Evolutionary conservation across 129 eudicot genomes (phyloP), one percentile per base, ranked within the genome.

Genomic region (Helianthus annuus): DNA sequence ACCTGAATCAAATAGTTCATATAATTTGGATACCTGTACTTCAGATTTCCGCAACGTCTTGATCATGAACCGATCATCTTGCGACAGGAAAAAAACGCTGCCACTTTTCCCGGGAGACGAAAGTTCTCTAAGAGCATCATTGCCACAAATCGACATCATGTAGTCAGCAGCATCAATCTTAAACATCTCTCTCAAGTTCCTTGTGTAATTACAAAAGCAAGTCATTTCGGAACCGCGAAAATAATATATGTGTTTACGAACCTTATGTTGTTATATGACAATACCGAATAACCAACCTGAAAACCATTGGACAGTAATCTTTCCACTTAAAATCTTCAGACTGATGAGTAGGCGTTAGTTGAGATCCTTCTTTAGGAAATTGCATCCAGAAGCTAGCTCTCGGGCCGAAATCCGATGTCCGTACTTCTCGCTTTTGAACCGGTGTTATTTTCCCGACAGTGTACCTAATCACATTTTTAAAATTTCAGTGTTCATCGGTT

Each of bases 31-130:
- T 64, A 94, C 99, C 97, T 94, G 90, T 44, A 94, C 96, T 86
- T 94, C 99, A 49, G 99, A 88, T 75, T 81, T 88, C 45, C 97
- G 74, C 60, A 94, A 74, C 51, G 99, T 94, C 80, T 94, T 94
- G 53, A 94, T 90, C 96, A 94, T 91, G 81, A 94, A 94, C 53
- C 91, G 96, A 63, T 94, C 99, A 78, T 94, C 99, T 81, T 90
- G 99, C 45, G 99, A 94, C 61, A 94, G 77, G 81, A 90, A 94
- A 80, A 94, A 94, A 19, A 94, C 89, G 66, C 99, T 94, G 29
- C 99, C 99, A 83, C 99, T 94, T 81, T 94, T 94, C 65, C 99
- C 99, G 32, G 99, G 97, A 63, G 99, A 94, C 69, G 99, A 94
- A 76, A 94, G 88, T 77, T 94, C 97, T 81, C 96, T 81, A 42